These are phyloP conservation scores for Tylopilus microsporus DNA, from an alignment of 1,284 basidiomycete species.

Conservation along the genomic window DNA sequence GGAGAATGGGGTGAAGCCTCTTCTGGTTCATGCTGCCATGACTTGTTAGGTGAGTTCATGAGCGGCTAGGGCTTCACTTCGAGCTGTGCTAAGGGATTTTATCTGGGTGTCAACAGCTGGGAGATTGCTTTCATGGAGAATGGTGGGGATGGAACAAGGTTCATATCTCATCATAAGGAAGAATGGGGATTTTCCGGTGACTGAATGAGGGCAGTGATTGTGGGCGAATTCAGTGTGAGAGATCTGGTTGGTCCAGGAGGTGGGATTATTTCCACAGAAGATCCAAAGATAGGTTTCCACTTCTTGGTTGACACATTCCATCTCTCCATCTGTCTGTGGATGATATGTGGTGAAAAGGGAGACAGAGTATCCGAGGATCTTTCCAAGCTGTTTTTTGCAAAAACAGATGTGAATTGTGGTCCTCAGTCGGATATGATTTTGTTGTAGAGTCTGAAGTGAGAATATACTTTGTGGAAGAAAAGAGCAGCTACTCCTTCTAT, in stretches of 20 bases:
- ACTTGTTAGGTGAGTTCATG: not conserved
- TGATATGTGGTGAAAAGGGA: not conserved
- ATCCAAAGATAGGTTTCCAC: not conserved
- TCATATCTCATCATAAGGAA: not conserved
- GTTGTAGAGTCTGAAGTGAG: not conserved
- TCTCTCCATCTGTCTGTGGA: not conserved
- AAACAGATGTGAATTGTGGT: no score
- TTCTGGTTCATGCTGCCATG: not conserved
- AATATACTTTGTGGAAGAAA: not conserved
- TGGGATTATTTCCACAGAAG: not conserved
- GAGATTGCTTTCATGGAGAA: no score
- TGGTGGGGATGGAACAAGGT: no score
- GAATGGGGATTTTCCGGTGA: not conserved
- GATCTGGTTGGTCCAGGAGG: not conserved
- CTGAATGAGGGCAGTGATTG: no score
- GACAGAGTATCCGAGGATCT: not conserved
- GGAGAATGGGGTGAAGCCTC: no score
- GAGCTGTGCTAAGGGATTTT: no score
- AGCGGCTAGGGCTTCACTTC: not conserved
- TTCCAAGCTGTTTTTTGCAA: no score
- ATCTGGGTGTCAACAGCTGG: not conserved
- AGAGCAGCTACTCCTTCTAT: not conserved
- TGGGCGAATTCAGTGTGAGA: no score
- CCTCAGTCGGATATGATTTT: not conserved
- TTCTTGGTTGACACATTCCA: no score